Evolutionary conservation across 1,284 basidiomycete species (phyloP).

Genomic region (Ganoderma meredithae): DNA sequence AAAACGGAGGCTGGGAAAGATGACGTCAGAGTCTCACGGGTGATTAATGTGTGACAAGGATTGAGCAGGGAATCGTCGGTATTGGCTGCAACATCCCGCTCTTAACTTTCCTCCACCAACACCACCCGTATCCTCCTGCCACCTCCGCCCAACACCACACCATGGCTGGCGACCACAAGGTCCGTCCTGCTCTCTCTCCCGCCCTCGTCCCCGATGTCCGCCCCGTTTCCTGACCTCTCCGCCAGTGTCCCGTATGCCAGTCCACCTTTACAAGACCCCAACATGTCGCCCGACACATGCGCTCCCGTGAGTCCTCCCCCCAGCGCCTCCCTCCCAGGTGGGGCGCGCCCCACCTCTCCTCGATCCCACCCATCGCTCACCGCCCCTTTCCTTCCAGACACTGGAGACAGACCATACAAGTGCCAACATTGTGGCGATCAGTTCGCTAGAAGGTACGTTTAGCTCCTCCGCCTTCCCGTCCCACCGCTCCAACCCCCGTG

Average conservation of each 20-base stretch:
- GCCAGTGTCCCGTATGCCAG: constrained; percentile 77
- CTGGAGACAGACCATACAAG: constrained; percentile 92
- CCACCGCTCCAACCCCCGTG: constrained; percentile 15
- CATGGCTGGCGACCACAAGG: constrained; percentile 51
- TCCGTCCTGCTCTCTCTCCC: constrained; percentile 27
- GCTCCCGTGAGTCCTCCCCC: constrained; percentile 72
- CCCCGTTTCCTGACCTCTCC: constrained; percentile 20
- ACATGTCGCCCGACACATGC: constrained; percentile 90
- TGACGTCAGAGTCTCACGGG: constrained; percentile 36
- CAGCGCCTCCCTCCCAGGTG: constrained; percentile 29
- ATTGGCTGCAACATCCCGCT: constrained; percentile 18
- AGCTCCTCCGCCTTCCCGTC: neutral
- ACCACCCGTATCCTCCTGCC: constrained; percentile 20
- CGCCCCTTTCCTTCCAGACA: constrained; percentile 59
- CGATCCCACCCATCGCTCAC: constrained; percentile 31
- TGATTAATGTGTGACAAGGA: constrained; percentile 31
- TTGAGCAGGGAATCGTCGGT: constrained; percentile 8
- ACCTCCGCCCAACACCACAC: constrained; percentile 11
- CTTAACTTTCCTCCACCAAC: constrained; percentile 34
- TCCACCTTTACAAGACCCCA: constrained; percentile 90
- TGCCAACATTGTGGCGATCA: constrained; percentile 90
- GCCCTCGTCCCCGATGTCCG: constrained; percentile 19
- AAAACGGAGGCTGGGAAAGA: constrained; percentile 12
- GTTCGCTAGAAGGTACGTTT: constrained; percentile 81
- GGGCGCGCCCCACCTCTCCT: constrained; percentile 26